Conservation (phyloP, 2,329 filamentous ascomycete species). For the Xylariaceae sp. region DNA sequence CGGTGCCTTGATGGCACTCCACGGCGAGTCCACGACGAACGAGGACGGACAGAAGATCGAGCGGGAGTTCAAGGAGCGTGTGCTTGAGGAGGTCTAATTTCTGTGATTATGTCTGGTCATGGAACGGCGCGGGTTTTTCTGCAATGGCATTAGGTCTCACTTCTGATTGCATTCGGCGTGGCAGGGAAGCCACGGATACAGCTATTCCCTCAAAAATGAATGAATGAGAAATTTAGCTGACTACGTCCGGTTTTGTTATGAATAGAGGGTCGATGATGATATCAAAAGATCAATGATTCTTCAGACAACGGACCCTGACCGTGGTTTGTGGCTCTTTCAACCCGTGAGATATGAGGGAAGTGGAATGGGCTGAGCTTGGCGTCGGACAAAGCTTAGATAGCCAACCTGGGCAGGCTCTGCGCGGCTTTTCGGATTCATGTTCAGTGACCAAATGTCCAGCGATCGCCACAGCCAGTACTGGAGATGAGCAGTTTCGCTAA, state of each 20-base stretch:
- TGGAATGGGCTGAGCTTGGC: too few species aligned
- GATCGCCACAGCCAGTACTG: too few species aligned
- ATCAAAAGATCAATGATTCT: neutral
- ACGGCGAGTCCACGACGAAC: slow-evolving; percentile 95
- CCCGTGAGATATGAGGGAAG: too few species aligned
- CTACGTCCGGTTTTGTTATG: slow-evolving; percentile 20
- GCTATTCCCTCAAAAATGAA: slow-evolving; percentile 33
- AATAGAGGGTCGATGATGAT: slow-evolving; percentile 14
- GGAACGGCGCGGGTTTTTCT: slow-evolving; percentile 46
- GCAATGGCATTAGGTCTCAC: slow-evolving; percentile 46
- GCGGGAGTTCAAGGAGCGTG: slow-evolving; percentile 98
- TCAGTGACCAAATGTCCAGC: too few species aligned
- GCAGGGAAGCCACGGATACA: slow-evolving; percentile 40
- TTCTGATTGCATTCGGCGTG: slow-evolving; percentile 49
- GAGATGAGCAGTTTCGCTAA: too few species aligned
- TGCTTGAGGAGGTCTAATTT: slow-evolving; percentile 88
- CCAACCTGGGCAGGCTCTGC: too few species aligned
- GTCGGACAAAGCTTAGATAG: too few species aligned
- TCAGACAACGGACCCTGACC: too few species aligned
- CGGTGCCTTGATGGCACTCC: slow-evolving; percentile 89
- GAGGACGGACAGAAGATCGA: slow-evolving; percentile 98
- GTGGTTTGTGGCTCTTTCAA: too few species aligned
- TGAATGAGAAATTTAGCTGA: slow-evolving; percentile 38
- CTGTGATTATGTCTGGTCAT: slow-evolving; percentile 37
- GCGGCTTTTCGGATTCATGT: too few species aligned